Base-by-base conservation (phyloP, 164 flowering plant genomes). In the Cinnamomum chago region DNA sequence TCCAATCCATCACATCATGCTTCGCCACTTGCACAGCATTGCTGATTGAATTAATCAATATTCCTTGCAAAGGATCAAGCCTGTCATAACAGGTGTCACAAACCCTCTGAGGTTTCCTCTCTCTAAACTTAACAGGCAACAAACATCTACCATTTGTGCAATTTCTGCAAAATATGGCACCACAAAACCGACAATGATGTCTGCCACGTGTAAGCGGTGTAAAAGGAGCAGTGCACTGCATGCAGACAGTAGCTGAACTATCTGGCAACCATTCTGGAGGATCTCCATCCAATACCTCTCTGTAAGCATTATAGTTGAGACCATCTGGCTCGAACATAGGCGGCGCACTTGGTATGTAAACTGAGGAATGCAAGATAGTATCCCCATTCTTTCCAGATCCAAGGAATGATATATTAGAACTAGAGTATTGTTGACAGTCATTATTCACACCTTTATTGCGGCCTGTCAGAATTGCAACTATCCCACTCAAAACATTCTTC, bases 101-200 rank as follows among this genome's bases (percentile, higher is more conserved):
- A 30, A 94, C 97, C 85, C 98, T 87, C 79, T 92, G 98, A 5
- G 99, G 98, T 80, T 88, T 87, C 74, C 93, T 87, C 80, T 92
- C 96, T 84, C 97, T 84, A 62, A 95, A 95, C 81, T 91, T 95
- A 70, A 85, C 85, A 60, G 99, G 99, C 50, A 95, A 73, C 83
- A 95, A 78, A 71, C 97, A 92, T 88, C 98, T 88, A 25, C 99
- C 99, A 65, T 89, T 90, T 14, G 91, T 78, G 78, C 99, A 95
- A 5, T 28, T 72, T 77, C 97, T 85, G 72, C 99, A 95, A 73
- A 93, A 95, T 25, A 95, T 79, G 51, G 92, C 97, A 27, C 99
- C 99, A 85, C 99, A 95, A 75, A 95, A 93, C 65, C 99, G 88
- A 78, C 99, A 95, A 76, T 95, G 99, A 83, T 95, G 99, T 77